These are phyloP conservation scores for Kuraishia hungarica DNA, from an alignment of 805 yeast species.

Conservation along the genomic window DNA sequence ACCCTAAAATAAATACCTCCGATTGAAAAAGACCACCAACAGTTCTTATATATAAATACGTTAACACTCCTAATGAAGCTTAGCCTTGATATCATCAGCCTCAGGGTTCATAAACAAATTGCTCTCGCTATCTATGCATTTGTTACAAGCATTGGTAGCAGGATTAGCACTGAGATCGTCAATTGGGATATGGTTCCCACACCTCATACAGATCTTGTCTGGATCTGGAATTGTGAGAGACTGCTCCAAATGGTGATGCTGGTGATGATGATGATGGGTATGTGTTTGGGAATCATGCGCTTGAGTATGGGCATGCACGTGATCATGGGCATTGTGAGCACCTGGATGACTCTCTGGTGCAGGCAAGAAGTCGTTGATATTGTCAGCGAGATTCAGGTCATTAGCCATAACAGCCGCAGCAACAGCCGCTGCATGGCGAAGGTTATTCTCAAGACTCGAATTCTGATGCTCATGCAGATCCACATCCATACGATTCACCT, in stretches of 20 bases:
- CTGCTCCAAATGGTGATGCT: conserved; percentile 6
- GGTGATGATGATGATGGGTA: neutral
- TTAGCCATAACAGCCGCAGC: conserved; percentile 6
- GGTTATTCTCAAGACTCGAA: neutral
- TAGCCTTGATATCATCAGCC: conserved; percentile 8
- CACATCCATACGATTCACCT: conserved; percentile 6
- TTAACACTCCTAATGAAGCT: neutral
- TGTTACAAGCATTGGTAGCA: conserved; percentile 17
- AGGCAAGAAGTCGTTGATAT: conserved; percentile 1
- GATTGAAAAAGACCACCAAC: neutral
- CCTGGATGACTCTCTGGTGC: neutral
- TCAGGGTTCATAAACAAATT: conserved; percentile 17
- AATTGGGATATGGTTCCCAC: conserved; percentile 17
- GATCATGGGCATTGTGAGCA: neutral
- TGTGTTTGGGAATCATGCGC: neutral
- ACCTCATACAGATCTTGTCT: conserved; percentile 17
- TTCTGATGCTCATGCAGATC: conserved; percentile 4
- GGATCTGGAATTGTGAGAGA: conserved; percentile 18
- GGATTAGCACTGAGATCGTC: conserved; percentile 19
- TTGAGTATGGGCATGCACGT: neutral
- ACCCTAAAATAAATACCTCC: neutral
- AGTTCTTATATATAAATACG: neutral
- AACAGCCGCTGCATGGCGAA: conserved; percentile 3
- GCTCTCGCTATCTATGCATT: conserved; percentile 14
- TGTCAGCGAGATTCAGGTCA: neutral